These are phyloP conservation scores for Mrakia frigida DNA, from an alignment of 768 basidiomycete species.

Conservation along the genomic window DNA sequence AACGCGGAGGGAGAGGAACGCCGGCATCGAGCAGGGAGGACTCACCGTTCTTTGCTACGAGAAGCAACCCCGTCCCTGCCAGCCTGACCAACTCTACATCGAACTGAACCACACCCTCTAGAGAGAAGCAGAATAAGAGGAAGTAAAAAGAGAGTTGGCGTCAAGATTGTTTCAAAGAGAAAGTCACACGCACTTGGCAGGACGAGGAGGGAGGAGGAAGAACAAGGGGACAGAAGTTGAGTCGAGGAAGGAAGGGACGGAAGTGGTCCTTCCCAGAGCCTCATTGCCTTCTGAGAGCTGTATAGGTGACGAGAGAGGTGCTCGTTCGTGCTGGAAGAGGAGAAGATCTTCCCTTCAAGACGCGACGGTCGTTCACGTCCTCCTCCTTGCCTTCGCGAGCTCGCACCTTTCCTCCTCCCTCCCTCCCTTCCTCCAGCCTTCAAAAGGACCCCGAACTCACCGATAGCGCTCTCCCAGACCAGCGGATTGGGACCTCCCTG, in stretches of 20 bases:
- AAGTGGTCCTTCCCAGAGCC: no score
- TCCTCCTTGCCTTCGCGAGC: neutral
- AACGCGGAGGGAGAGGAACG: neutral
- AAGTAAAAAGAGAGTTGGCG: neutral
- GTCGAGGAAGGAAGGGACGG: no score
- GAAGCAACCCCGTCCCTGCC: constrained; percentile 13
- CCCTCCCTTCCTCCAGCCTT: neutral
- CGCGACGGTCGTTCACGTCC: neutral
- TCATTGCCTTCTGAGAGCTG: no score
- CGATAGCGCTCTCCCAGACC: constrained; percentile 20
- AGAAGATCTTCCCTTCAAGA: constrained; percentile 1
- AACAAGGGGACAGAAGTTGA: no score
- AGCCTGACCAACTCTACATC: constrained; percentile 32
- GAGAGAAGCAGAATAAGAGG: neutral
- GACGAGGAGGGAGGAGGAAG: no score
- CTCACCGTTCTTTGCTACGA: constrained; percentile 31
- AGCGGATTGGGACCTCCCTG: constrained; percentile 16
- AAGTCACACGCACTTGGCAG: no score
- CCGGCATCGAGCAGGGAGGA: neutral
- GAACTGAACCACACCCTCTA: constrained; percentile 29
- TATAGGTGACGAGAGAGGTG: neutral
- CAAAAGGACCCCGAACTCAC: neutral
- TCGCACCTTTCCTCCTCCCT: neutral
- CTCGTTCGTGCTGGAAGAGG: neutral
- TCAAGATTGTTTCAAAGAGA: neutral